Percentiles rank a stretch among this genome's conserved stretches.
phyloP scores from a whole-genome alignment of 306 rosid genomes.

The Crotalaria pallida region DNA sequence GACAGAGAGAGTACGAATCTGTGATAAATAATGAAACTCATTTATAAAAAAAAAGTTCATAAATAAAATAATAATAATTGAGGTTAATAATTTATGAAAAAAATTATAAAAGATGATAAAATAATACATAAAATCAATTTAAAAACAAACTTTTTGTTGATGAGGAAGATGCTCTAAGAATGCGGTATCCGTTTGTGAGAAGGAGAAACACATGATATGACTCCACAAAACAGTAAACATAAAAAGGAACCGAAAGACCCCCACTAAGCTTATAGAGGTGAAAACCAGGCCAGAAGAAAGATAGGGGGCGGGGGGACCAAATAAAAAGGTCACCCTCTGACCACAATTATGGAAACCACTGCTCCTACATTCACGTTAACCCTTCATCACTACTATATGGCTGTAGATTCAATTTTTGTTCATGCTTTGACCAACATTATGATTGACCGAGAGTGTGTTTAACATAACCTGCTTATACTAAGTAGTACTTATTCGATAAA shows the following conservation, averaged over 20 bases:
- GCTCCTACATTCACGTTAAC: slow-evolving; percentile 28
- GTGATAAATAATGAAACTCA: no score
- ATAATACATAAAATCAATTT: no score
- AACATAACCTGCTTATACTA: not conserved
- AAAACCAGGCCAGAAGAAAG: slow-evolving; percentile 12
- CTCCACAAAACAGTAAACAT: slow-evolving; percentile 14
- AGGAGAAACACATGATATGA: slow-evolving; percentile 15
- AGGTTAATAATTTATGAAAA: no score
- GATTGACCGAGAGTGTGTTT: slow-evolving; percentile 1
- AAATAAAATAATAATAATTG: no score
- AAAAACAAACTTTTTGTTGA: no score
- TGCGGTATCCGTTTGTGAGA: not conserved
- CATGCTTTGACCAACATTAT: slow-evolving; percentile 28
- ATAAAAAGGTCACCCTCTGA: slow-evolving; percentile 2
- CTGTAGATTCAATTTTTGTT: slow-evolving; percentile 23
- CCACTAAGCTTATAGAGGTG: slow-evolving; percentile 21
- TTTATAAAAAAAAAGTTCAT: no score
- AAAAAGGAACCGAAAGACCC: slow-evolving; percentile 27
- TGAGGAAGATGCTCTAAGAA: no score
- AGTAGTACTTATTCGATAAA: no score
- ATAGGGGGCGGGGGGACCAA: not conserved
- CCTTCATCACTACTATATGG: slow-evolving; percentile 22
- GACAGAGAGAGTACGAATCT: no score
- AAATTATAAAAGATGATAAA: no score
- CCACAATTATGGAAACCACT: slow-evolving; percentile 44